Conservation (phyloP, 345 rosid species). For the Angophora floribunda region DNA sequence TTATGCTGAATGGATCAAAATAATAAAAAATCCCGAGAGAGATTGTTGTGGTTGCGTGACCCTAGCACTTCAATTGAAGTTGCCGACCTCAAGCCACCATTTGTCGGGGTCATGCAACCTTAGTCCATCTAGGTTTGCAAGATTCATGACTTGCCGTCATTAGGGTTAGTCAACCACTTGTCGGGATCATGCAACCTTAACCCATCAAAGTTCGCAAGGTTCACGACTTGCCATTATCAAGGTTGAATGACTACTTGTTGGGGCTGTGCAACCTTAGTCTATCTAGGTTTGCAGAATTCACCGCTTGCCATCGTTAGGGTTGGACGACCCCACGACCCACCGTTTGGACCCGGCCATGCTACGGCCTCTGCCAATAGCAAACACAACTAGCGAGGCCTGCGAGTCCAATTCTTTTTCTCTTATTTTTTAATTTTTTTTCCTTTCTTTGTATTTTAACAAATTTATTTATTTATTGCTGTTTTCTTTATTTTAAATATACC, state of each 20-base stretch:
- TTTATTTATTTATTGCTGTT: background rate
- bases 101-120: accelerated
- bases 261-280: background rate
- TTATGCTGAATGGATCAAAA: background rate
- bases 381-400: background rate
- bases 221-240: background rate
- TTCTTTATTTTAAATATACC: background rate
- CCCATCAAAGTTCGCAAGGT: background rate
- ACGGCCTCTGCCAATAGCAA: accelerated
- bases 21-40: background rate
- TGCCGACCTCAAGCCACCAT: background rate
- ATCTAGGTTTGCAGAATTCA: background rate
- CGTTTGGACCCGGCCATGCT: background rate
- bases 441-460: background rate
- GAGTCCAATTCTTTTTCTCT: background rate
- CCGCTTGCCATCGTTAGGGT: background rate
- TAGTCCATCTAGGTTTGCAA: background rate
- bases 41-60: background rate
- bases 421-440: accelerated
- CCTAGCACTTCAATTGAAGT: background rate
- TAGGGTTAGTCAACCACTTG: background rate
- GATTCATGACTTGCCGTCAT: background rate
- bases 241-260: no score
- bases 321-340: background rate
- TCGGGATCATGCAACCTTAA: background rate